Percentiles rank a stretch among this genome's conserved stretches.
phyloP scores from a whole-genome alignment of 2,329 filamentous ascomycete species.

The Ophiostoma piceae region DNA sequence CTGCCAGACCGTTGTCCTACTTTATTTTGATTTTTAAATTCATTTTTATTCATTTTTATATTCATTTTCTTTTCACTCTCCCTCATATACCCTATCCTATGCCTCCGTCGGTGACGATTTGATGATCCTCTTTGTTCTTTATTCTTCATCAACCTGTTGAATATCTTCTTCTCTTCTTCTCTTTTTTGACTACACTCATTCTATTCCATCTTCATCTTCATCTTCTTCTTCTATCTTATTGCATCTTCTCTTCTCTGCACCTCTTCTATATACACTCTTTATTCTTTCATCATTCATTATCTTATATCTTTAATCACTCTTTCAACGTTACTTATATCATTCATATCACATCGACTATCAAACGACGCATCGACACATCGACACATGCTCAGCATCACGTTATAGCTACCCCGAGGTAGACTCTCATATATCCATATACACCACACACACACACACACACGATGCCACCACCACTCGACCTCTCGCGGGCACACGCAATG shows the following conservation, averaged over 20 bases:
- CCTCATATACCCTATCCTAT: neutral
- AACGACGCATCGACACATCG: neutral
- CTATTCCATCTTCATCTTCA: neutral
- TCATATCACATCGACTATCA: too few species aligned
- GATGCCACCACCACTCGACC: constrained; percentile 47
- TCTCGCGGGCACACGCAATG: constrained; percentile 43
- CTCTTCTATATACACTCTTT: neutral
- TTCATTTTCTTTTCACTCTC: neutral
- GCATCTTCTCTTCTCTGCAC: neutral
- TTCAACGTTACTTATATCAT: neutral
- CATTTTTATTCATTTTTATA: neutral
- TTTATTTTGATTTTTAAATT: neutral
- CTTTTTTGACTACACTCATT: neutral
- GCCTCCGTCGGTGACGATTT: constrained; percentile 2
- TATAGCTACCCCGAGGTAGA: neutral
- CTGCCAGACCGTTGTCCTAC: constrained; percentile 6
- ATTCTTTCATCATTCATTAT: neutral
- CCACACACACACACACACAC: neutral
- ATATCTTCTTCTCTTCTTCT: neutral
- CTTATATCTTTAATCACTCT: neutral
- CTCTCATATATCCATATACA: neutral
- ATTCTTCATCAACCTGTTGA: neutral
- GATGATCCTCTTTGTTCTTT: constrained; percentile 12
- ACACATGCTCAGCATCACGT: neutral
- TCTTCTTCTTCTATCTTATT: neutral